A percentile compares a stretch with the other conserved stretches of the same genome.
phyloP scores from a whole-genome alignment of 2,329 filamentous ascomycete species.

The Clarireedia hainanense region DNA sequence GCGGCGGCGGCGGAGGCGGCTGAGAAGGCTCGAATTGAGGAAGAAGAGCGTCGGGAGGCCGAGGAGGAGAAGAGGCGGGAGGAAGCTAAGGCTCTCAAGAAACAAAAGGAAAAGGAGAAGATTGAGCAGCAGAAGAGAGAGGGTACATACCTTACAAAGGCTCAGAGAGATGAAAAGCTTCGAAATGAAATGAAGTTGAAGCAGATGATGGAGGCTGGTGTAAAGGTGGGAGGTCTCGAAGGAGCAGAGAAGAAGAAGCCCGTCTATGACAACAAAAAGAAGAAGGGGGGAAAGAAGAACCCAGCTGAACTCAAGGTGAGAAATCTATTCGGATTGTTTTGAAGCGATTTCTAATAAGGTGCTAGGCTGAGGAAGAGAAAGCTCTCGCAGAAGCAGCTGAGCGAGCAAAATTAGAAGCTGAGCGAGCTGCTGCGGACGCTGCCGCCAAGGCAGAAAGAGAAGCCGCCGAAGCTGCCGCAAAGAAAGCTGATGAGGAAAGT shows the following conservation, averaged over 20 bases:
- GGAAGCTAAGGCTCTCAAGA: conserved; percentile 69
- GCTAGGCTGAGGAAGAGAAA: conserved; percentile 68
- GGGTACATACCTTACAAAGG: conserved; percentile 79
- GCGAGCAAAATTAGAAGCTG: conserved; percentile 59
- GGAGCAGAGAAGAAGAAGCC: conserved; percentile 57
- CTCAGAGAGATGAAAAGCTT: conserved; percentile 74
- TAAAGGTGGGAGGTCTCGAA: conserved; percentile 59
- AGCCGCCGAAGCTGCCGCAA: conserved; percentile 44
- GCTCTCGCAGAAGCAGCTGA: conserved; percentile 72
- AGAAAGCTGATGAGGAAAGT: conserved; percentile 47
- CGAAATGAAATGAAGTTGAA: conserved; percentile 72
- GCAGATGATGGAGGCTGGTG: conserved; percentile 74
- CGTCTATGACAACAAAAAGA: conserved; percentile 66
- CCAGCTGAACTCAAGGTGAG: conserved; percentile 44
- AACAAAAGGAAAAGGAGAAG: conserved; percentile 79
- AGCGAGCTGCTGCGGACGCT: conserved; percentile 55
- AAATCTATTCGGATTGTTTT: not conserved
- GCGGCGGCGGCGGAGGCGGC: conserved; percentile 49
- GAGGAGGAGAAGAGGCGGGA: conserved; percentile 65
- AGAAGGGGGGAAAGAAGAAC: conserved; percentile 56
- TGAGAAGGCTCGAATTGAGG: conserved; percentile 56
- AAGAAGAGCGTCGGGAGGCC: conserved; percentile 53
- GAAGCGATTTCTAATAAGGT: conserved; percentile 10
- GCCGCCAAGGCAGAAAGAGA: conserved; percentile 54
- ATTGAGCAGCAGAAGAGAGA: conserved; percentile 83